phyloP scores from a whole-genome alignment of 345 rosid species.

The Isatis tinctoria region DNA sequence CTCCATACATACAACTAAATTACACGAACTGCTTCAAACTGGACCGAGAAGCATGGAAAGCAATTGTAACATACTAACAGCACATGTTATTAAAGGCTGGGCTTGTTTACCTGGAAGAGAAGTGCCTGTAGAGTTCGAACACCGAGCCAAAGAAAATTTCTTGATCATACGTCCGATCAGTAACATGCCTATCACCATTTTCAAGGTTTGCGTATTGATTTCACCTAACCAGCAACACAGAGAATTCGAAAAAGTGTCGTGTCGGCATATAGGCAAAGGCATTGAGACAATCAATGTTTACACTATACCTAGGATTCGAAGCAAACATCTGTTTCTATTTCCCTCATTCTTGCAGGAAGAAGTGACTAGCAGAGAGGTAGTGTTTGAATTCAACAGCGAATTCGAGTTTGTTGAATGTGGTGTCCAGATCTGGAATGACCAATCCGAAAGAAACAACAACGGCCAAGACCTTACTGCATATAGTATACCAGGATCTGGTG shows the following conservation, averaged over 20 bases:
- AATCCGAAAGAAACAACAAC: background rate
- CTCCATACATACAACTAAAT: background rate
- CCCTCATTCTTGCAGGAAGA: background rate
- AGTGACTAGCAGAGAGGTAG: background rate
- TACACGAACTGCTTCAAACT: background rate
- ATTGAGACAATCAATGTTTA: background rate
- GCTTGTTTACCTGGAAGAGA: background rate
- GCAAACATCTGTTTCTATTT: background rate
- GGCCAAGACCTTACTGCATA: too few relatives aligned
- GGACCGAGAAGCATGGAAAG: background rate
- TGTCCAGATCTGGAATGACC: background rate
- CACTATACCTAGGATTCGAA: background rate
- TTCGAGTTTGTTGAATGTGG: background rate
- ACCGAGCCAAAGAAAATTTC: background rate
- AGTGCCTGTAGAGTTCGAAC: background rate
- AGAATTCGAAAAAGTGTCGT: background rate
- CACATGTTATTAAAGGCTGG: background rate
- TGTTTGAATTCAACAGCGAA: too few relatives aligned
- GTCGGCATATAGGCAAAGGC: background rate
- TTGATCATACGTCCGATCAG: background rate
- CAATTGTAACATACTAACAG: background rate
- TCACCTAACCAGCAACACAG: background rate
- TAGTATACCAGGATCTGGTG: too few relatives aligned
- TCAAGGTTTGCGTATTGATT: background rate
- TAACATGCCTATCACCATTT: background rate